A percentile compares a stretch with the other conserved stretches of the same genome.
Evolutionary conservation across 495 filamentous ascomycete species (phyloP).

Genomic region (Penicillium cinerascens): DNA sequence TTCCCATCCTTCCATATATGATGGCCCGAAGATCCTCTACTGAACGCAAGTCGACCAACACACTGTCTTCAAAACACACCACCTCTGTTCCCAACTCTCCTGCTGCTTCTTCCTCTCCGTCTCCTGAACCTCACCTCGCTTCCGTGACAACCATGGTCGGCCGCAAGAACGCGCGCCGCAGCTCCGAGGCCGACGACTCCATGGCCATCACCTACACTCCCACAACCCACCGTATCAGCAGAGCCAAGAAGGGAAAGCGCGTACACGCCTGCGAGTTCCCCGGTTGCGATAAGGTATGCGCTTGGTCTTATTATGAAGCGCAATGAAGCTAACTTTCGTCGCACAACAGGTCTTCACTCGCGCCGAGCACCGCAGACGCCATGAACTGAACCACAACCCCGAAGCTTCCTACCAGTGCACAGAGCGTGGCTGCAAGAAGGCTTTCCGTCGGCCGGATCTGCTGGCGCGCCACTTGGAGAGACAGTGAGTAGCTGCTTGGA

Average conservation of each 20-base stretch:
- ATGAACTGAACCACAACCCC: conserved; percentile 80
- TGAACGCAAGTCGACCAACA: conserved; percentile 6
- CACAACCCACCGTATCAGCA: conserved; percentile 75
- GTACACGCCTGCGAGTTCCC: conserved; percentile 68
- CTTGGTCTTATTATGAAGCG: background rate
- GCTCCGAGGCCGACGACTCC: conserved; percentile 13
- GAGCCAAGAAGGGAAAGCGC: conserved; percentile 78
- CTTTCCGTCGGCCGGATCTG: conserved; percentile 78
- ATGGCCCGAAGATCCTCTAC: conserved; percentile 15
- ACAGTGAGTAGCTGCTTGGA: conserved; percentile 57
- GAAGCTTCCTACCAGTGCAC: conserved; percentile 65
- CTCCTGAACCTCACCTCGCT: conserved; percentile 10
- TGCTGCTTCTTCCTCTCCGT: conserved; percentile 12
- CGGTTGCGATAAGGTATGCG: conserved; percentile 60
- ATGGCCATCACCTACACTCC: conserved; percentile 52
- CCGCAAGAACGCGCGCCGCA: conserved; percentile 20
- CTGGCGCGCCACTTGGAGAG: conserved; percentile 74
- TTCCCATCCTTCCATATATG: conserved; percentile 1
- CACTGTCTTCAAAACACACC: conserved; percentile 5
- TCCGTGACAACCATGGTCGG: conserved; percentile 16
- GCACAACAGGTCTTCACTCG: conserved; percentile 67
- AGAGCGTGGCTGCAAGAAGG: conserved; percentile 65
- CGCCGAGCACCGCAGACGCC: conserved; percentile 79
- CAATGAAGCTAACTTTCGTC: conserved; percentile 11
- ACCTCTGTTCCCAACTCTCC: conserved; percentile 11